phyloP scores from a whole-genome alignment of 192 early-diverging fungal species.

The Coemansia erecta region DNA sequence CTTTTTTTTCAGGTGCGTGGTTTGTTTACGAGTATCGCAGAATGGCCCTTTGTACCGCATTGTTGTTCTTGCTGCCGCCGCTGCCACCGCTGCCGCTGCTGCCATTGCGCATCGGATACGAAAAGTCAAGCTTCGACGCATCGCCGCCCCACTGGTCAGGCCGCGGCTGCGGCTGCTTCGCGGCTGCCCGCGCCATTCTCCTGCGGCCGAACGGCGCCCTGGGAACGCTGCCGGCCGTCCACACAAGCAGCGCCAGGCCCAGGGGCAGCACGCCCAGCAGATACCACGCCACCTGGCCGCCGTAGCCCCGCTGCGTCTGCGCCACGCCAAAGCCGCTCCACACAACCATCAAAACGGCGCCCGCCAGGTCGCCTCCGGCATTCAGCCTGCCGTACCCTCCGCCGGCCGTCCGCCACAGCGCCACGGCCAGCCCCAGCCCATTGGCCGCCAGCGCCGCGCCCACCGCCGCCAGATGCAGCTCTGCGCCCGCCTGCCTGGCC shows the following conservation, averaged over 20 bases:
- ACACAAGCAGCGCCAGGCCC: conserved; percentile 26
- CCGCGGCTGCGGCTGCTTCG: neutral
- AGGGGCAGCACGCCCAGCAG: conserved; percentile 36
- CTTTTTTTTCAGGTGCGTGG: too few relatives aligned
- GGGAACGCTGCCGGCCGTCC: conserved; percentile 28
- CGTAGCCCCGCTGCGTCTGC: conserved; percentile 16
- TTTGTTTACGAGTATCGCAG: neutral
- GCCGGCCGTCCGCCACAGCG: conserved; percentile 13
- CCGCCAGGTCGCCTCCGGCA: conserved; percentile 9
- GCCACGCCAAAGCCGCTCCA: conserved; percentile 35
- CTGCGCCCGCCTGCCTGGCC: conserved; percentile 15
- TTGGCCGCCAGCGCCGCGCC: conserved; percentile 10
- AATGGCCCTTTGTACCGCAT: neutral
- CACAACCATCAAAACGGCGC: conserved; percentile 7
- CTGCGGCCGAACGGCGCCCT: conserved; percentile 5
- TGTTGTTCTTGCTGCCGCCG: neutral
- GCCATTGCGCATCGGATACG: neutral
- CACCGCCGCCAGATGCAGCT: conserved; percentile 12
- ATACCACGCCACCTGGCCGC: conserved; percentile 29
- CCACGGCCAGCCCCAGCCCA: conserved; percentile 15
- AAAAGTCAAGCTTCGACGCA: neutral
- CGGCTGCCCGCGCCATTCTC: neutral
- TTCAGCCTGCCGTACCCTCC: neutral
- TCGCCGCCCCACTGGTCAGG: too few relatives aligned
- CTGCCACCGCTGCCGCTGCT: neutral